Conservation (phyloP, 2,329 filamentous ascomycete species). For the Exophiala aquamarina region DNA sequence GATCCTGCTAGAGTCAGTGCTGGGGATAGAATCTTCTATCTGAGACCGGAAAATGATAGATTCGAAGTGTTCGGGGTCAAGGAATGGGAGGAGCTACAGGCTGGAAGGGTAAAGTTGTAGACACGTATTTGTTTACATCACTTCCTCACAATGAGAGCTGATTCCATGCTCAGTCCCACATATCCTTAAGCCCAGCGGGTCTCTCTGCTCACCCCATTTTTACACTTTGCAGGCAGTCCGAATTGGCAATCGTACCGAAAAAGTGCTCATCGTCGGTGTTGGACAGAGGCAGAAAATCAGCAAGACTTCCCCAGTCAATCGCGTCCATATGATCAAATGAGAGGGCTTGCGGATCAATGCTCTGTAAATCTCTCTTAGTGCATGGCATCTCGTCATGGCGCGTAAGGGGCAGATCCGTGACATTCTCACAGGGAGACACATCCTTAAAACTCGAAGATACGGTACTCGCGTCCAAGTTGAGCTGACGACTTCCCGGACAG, state of each 20-base stretch:
- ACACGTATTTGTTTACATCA: too few relatives aligned
- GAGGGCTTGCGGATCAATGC: background rate
- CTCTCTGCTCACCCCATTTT: too few relatives aligned
- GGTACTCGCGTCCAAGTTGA: background rate
- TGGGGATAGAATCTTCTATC: slow-evolving; percentile 62
- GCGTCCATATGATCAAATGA: slow-evolving; percentile 2
- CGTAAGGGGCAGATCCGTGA: background rate
- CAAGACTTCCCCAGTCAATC: background rate
- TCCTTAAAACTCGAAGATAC: background rate
- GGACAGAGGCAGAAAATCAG: background rate
- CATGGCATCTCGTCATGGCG: background rate
- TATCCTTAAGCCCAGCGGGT: too few relatives aligned
- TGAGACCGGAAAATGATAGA: slow-evolving; percentile 54
- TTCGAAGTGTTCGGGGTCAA: slow-evolving; percentile 67
- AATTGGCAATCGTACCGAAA: background rate
- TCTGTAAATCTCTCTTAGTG: background rate
- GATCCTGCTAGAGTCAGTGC: slow-evolving; percentile 56
- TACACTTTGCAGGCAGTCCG: background rate
- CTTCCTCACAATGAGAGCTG: too few relatives aligned
- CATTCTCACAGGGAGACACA: background rate
- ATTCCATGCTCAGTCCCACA: too few relatives aligned
- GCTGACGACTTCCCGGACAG: slow-evolving; percentile 1
- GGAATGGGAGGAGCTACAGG: slow-evolving; percentile 73
- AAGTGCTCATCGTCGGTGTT: background rate
- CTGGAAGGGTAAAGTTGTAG: too few relatives aligned